phyloP scores from a whole-genome alignment of 306 rosid genomes.

The Sindora glabra region DNA sequence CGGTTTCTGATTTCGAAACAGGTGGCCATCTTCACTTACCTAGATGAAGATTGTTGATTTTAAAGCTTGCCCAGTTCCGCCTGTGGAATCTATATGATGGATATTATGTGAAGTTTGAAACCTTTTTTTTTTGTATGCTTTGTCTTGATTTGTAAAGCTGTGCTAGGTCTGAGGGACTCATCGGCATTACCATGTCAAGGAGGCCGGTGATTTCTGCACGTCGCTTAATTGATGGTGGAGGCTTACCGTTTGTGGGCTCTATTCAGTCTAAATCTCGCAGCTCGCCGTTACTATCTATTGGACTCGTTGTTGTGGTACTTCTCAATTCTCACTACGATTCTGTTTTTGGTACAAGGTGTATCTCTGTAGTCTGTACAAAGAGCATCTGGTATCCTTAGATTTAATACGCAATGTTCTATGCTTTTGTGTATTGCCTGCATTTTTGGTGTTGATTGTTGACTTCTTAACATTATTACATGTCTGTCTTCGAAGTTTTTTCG shows the following conservation, averaged over 20 bases:
- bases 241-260: slow-evolving; percentile 55
- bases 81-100: too few species aligned
- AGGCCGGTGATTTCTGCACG: slow-evolving; percentile 83
- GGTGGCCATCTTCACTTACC: too few species aligned
- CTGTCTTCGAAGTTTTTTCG: too few species aligned
- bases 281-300: slow-evolving; percentile 72
- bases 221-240: slow-evolving; percentile 62
- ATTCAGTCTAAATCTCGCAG: slow-evolving; percentile 75
- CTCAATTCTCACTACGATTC: slow-evolving; percentile 2
- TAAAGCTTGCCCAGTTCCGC: too few species aligned
- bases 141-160: too few species aligned
- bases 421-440: not conserved
- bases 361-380: not conserved
- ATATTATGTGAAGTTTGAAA: too few species aligned
- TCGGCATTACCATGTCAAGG: slow-evolving; percentile 73
- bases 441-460: too few species aligned
- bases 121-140: too few species aligned
- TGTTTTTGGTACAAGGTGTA: not conserved
- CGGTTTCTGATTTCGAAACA: too few species aligned
- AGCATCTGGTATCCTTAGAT: not conserved
- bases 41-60: too few species aligned
- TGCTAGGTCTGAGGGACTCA: slow-evolving; percentile 34
- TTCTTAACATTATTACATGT: too few species aligned
- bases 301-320: slow-evolving; percentile 76
- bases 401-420: not conserved